Evolutionary conservation across 306 rosid genomes (phyloP).

Genomic region (Prunus mira): DNA sequence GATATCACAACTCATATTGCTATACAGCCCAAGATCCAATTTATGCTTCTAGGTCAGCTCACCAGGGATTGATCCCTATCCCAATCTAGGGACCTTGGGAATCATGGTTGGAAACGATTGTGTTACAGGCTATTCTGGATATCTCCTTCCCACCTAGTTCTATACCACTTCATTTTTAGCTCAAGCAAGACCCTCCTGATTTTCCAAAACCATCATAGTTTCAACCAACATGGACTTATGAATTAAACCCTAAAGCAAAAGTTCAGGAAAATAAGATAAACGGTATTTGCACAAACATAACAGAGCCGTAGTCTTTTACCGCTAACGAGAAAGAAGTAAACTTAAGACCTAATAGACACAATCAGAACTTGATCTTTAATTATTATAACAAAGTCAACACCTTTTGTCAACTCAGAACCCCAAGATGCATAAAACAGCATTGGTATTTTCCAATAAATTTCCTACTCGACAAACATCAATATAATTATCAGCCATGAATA

Average conservation of each 20-base stretch:
- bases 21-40: not conserved
- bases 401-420: not conserved
- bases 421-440: not conserved
- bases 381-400: not conserved
- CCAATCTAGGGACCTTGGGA: not conserved
- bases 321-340: not conserved
- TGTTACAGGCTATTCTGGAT: not conserved
- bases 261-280: not conserved
- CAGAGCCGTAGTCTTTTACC: not conserved
- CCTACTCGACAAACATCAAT: not conserved
- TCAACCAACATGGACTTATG: not conserved
- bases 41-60: not conserved
- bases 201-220: not conserved
- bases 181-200: constrained; percentile 5
- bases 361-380: not conserved
- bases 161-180: not conserved
- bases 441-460: not conserved
- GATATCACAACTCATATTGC: not conserved
- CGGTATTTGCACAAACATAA: not conserved
- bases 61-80: not conserved
- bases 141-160: not conserved
- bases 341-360: not conserved
- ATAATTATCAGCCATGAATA: not conserved
- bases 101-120: not conserved
- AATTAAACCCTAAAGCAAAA: not conserved